Evolutionary conservation across 257 asterid genomes (phyloP), one percentile per base, ranked within the genome.

Genomic region (Striga asiatica): DNA sequence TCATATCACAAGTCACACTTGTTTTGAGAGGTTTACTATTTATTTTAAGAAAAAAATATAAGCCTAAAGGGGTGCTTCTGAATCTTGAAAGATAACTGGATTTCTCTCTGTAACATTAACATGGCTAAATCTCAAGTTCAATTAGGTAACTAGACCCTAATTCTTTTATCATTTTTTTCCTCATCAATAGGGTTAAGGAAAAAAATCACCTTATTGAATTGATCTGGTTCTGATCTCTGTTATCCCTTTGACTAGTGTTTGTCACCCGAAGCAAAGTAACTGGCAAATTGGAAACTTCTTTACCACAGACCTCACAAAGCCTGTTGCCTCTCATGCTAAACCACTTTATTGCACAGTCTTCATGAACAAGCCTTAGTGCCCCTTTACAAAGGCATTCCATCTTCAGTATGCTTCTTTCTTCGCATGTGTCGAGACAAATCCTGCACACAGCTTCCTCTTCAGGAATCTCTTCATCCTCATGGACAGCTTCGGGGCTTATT

Each of bases 331-430:
- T 79, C 0, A 70, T 61, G 64, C 83, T 78, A 68, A 92, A 92
- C 99, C 99, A 92, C 73, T 81, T 82, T 58, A 92, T 56, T 4
- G 97, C 99, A 58, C 99, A 92, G 31, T 79, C 91, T 75, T 75
- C 75, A 23, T 92, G 99, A 8, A 79, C 78, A 19, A 92, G 79
- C 58, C 55, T 67, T 31, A 92, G 89, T 32, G 76, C 97, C 53
- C 99, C 99, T 78, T 88, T 92, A 75, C 99, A 92, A 67, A 80
- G 76, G 71, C 99, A 92, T 59, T 84, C 99, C 95, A 84, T 67
- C 59, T 81, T 85, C 27, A 92, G 72, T 0, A 82, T 88, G 11
- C 76, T 78, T 74, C 80, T 70, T 76, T 88, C 97, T 49, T 82
- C 94, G 67, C 93, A 85, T 6, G 76, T 76, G 41, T 88, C 99